Base-by-base conservation (phyloP, 148 eudicot genomes). In the Amaranthus cruentus region DNA sequence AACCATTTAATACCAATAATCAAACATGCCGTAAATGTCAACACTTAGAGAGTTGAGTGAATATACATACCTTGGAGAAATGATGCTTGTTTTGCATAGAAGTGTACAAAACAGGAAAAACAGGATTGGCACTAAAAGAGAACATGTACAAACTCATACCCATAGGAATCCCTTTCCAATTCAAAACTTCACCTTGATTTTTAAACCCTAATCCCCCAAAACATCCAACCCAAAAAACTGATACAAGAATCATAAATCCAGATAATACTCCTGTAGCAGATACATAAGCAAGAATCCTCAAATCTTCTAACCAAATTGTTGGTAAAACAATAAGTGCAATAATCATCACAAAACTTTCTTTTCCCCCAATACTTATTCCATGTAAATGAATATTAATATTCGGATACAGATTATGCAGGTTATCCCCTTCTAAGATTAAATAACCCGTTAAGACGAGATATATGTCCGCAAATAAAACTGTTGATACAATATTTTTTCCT, bases 341-440 rank as follows among this genome's bases (percentile, higher is more conserved):
- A 2, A 87, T 70, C 1, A 84, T 14, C 4, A 78, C 76, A 77
- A 87, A 87, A 1, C 83, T 72, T 55, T 76, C 65, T 53, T 75
- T 78, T 4, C 81, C 87, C 53, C 71, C 69, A 11, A 86, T 11
- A 1, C 12, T 69, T 12, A 78, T 49, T 9, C 72, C 74, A 46
- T 71, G 11, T 12, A 51, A 28, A 15, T 79, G 53, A 3, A 80
- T 14, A 42, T 14, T 66, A 51, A 80, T 56, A 0, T 43, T 62
- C 1, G 90, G 88, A 51, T 76, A 77, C 8, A 87, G 77, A 28
- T 79, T 81, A 56, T 76, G 80, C 6, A 87, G 59, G 6, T 84
- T 87, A 66, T 87, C 88, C 7, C 90, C 88, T 85, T 85, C 88
- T 7, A 87, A 77, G 6, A 85, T 83, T 12, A 85, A 75, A 59